phyloP scores from a whole-genome alignment of 371 early-diverging fungal species.

The Cokeromyces recurvatus region DNA sequence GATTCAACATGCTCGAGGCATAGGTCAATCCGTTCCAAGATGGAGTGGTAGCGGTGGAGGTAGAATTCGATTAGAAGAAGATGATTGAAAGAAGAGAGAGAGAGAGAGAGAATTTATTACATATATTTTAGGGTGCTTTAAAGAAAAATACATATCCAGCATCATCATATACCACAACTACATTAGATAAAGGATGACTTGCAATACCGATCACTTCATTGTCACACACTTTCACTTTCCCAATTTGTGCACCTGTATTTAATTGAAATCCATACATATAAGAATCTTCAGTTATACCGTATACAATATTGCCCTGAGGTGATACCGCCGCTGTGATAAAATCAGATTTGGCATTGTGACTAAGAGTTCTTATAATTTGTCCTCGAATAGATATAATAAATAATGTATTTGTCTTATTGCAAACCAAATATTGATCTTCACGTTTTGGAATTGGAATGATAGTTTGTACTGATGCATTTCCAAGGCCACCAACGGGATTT shows the following conservation, averaged over 20 bases:
- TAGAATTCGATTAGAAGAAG: slow-evolving; percentile 32
- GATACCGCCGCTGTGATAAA: slow-evolving; percentile 63
- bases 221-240: slow-evolving; percentile 40
- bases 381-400: slow-evolving; percentile 60
- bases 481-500: slow-evolving; percentile 23
- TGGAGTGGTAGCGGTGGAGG: slow-evolving; percentile 47
- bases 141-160: slow-evolving; percentile 59
- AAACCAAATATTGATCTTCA: slow-evolving; percentile 64
- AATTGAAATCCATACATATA: slow-evolving; percentile 54
- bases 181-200: slow-evolving; percentile 74
- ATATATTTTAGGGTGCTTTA: slow-evolving; percentile 34
- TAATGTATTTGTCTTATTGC: slow-evolving; percentile 64
- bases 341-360: slow-evolving; percentile 45
- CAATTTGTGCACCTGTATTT: slow-evolving; percentile 42
- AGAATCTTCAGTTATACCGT: slow-evolving; percentile 64
- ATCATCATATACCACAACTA: slow-evolving; percentile 65
- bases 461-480: slow-evolving; percentile 23
- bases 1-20: slow-evolving; percentile 36
- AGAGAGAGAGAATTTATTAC: no score
- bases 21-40: slow-evolving; percentile 41
- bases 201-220: slow-evolving; percentile 65
- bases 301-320: slow-evolving; percentile 72
- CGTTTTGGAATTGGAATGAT: slow-evolving; percentile 43
- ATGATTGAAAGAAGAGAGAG: no score
- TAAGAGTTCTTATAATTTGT: slow-evolving; percentile 39